Conservation (phyloP, 768 basidiomycete genomes). For the Lyophyllum decastes region DNA sequence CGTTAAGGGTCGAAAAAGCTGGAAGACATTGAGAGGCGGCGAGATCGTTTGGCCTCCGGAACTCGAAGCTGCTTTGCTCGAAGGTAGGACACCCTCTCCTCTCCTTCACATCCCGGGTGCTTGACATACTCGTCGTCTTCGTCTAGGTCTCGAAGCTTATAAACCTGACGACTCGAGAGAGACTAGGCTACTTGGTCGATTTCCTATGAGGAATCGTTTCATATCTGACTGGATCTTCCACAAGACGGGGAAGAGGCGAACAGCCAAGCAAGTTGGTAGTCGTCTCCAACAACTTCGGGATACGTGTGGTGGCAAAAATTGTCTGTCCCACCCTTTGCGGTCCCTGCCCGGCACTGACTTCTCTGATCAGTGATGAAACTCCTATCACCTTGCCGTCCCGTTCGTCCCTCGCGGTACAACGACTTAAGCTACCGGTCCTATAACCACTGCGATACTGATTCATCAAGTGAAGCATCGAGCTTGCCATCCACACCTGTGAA, state of each 20-base stretch:
- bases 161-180: slow-evolving; percentile 73
- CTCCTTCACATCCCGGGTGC: not conserved
- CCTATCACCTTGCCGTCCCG: slow-evolving; percentile 36
- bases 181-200: slow-evolving; percentile 71
- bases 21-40: slow-evolving; percentile 72
- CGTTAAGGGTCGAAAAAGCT: slow-evolving; percentile 69
- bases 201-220: slow-evolving; percentile 79
- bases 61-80: slow-evolving; percentile 74
- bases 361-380: slow-evolving; percentile 42
- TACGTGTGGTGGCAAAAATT: slow-evolving; percentile 68
- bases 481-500: slow-evolving; percentile 41
- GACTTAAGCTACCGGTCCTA: slow-evolving; percentile 23
- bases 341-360: slow-evolving; percentile 8
- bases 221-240: slow-evolving; percentile 76
- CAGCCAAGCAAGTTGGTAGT: slow-evolving; percentile 80
- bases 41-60: slow-evolving; percentile 82
- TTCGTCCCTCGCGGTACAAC: slow-evolving; percentile 18
- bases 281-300: slow-evolving; percentile 79
- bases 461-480: slow-evolving; percentile 40
- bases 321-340: slow-evolving; percentile 42
- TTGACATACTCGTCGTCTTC: slow-evolving; percentile 11
- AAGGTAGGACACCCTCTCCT: slow-evolving; percentile 45
- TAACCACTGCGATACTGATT: slow-evolving; percentile 34
- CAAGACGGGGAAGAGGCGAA: slow-evolving; percentile 68
- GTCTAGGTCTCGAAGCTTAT: slow-evolving; percentile 67